Evolutionary conservation across 176 grass and related monocot species (phyloP).

Genomic region (Melocanna baccifera): DNA sequence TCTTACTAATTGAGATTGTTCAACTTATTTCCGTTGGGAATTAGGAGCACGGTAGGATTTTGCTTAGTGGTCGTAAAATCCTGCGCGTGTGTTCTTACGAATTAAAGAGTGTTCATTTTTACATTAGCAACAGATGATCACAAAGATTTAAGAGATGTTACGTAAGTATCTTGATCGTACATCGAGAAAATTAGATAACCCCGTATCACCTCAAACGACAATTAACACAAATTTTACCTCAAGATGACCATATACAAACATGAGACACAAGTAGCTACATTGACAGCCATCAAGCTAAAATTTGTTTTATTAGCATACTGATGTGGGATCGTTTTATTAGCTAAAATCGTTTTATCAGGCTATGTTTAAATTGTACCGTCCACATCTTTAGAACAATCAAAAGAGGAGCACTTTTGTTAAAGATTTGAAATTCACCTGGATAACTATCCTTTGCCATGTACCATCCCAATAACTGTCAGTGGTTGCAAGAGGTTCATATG

Average conservation of each 20-base stretch:
- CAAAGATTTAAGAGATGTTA: fast-evolving
- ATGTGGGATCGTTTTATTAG: not conserved
- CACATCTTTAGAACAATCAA: not conserved
- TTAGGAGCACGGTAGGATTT: fast-evolving
- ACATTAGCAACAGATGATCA: too few species aligned
- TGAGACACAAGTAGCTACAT: not conserved
- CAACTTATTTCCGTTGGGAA: fast-evolving
- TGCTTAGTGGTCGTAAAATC: too few species aligned
- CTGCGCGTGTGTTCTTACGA: too few species aligned
- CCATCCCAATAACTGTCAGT: constrained; percentile 99
- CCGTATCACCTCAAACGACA: too few species aligned
- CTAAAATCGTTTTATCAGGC: not conserved
- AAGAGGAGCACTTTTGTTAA: not conserved
- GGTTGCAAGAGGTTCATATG: constrained; percentile 86
- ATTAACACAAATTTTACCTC: too few species aligned
- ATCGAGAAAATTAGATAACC: too few species aligned
- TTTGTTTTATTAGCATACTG: not conserved
- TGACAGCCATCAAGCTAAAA: not conserved
- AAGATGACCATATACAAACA: not conserved
- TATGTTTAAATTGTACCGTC: constrained; percentile 27
- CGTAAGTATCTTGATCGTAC: too few species aligned
- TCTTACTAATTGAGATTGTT: too few species aligned
- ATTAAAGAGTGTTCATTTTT: too few species aligned
- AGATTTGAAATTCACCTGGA: constrained; percentile 52
- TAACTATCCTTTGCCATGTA: constrained; percentile 77